These are phyloP conservation scores for Pseudotulostoma volvatum DNA, from an alignment of 495 filamentous ascomycete species.

Conservation along the genomic window DNA sequence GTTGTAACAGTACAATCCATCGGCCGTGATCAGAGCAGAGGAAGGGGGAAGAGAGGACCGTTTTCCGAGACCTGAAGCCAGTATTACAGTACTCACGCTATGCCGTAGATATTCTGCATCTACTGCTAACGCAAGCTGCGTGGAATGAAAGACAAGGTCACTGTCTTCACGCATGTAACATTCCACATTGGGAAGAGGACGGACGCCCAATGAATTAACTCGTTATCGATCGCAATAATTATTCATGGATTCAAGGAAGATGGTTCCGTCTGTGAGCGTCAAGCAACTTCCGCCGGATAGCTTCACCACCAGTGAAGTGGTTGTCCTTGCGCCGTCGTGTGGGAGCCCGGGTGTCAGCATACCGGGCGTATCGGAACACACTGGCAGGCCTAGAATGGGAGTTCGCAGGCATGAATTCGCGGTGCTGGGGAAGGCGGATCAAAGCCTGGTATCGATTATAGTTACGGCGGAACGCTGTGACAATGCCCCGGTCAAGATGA, in stretches of 20 bases:
- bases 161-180: too few relatives aligned
- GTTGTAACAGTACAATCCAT: too few relatives aligned
- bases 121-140: too few relatives aligned
- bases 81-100: too few relatives aligned
- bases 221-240: neutral
- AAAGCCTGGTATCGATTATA: slow-evolving; percentile 57
- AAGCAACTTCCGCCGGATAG: slow-evolving; percentile 33
- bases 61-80: too few relatives aligned
- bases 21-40: too few relatives aligned
- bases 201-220: too few relatives aligned
- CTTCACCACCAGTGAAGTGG: slow-evolving; percentile 24
- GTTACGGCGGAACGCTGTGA: slow-evolving; percentile 65
- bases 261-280: slow-evolving; percentile 27
- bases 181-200: too few relatives aligned
- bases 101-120: too few relatives aligned
- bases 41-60: too few relatives aligned
- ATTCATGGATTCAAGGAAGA: slow-evolving; percentile 11
- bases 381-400: slow-evolving; percentile 28
- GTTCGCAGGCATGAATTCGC: slow-evolving; percentile 34
- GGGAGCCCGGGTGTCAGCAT: slow-evolving; percentile 27
- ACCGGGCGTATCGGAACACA: slow-evolving; percentile 31
- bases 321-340: slow-evolving; percentile 28
- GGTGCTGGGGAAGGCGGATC: slow-evolving; percentile 41
- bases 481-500: slow-evolving; percentile 52
- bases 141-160: too few relatives aligned